Percentiles rank a stretch among this genome's conserved stretches.
phyloP scores from a whole-genome alignment of 2,329 filamentous ascomycete genomes.

The Epichloe typhina region DNA sequence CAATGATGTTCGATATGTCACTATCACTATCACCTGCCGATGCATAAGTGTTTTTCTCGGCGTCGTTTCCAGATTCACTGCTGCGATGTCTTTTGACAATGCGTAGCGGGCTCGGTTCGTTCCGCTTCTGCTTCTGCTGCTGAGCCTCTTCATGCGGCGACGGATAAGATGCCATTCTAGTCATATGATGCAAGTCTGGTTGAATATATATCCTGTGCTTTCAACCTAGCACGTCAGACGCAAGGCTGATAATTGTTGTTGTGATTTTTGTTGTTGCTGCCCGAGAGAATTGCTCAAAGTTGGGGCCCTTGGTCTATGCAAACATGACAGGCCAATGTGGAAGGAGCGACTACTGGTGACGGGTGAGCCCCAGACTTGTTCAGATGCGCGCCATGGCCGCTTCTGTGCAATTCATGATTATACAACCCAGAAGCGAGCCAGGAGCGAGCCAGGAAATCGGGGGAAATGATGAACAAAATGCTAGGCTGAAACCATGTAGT shows the following conservation, averaged over 20 bases:
- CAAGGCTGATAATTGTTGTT: not conserved
- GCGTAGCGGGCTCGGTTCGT: slow-evolving; percentile 32
- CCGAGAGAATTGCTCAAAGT: not conserved
- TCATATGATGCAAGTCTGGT: slow-evolving; percentile 1
- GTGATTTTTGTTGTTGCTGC: not conserved
- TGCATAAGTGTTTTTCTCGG: not conserved
- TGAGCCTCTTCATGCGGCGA: not conserved
- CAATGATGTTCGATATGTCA: not conserved
- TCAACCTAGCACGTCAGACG: not conserved
- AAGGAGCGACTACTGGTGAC: slow-evolving; percentile 2
- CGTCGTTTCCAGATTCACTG: not conserved
- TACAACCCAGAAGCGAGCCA: too few species aligned
- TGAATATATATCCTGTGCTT: not conserved
- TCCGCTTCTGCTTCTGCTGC: slow-evolving; percentile 3
- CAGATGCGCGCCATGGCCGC: not conserved
- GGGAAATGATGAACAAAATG: not conserved
- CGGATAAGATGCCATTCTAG: slow-evolving; percentile 22
- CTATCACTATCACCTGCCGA: not conserved
- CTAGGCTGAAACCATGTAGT: not conserved
- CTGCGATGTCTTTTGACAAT: slow-evolving; percentile 29
- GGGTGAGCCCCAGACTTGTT: not conserved
- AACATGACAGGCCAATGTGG: not conserved
- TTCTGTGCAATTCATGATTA: not conserved
- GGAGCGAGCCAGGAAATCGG: not conserved
- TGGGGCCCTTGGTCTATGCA: not conserved